Percentiles rank a stretch among this genome's conserved stretches.
phyloP scores from a whole-genome alignment of 2,329 filamentous ascomycete species.

The Calonectria pteridis region DNA sequence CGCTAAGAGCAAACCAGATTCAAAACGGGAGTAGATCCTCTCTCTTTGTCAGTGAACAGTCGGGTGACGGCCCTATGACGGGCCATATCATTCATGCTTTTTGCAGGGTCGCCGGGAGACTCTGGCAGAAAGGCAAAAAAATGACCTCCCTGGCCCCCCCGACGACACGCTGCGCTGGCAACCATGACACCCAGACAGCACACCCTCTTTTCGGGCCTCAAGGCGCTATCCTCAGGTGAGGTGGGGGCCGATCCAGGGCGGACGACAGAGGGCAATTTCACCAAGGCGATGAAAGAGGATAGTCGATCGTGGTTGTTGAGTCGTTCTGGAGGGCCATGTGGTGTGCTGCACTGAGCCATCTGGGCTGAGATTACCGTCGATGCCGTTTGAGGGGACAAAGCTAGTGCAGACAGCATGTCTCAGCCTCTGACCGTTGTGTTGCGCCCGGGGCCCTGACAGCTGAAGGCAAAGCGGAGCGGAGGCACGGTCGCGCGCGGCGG shows the following conservation, averaged over 20 bases:
- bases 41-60: background rate
- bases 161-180: conserved; percentile 24
- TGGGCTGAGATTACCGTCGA: conserved; percentile 47
- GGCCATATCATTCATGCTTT: conserved; percentile 19
- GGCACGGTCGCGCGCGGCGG: conserved; percentile 19
- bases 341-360: conserved; percentile 30
- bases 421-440: conserved; percentile 43
- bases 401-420: conserved; percentile 40
- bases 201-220: conserved; percentile 27
- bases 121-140: conserved; percentile 9
- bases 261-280: conserved; percentile 37
- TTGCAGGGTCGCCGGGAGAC: conserved; percentile 11
- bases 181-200: conserved; percentile 26
- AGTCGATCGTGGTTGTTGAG: conserved; percentile 3
- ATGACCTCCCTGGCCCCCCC: conserved; percentile 4
- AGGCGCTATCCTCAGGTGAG: conserved; percentile 40
- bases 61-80: conserved; percentile 5
- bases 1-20: conserved; percentile 31
- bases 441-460: conserved; percentile 32
- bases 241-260: conserved; percentile 33
- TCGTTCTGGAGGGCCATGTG: conserved; percentile 29
- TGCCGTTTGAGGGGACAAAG: conserved; percentile 41
- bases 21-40: conserved; percentile 8
- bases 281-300: conserved; percentile 24
- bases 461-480: conserved; percentile 30